Conservation (phyloP, 192 early-diverging fungal genomes). For the Cetraspora pellucida region DNA sequence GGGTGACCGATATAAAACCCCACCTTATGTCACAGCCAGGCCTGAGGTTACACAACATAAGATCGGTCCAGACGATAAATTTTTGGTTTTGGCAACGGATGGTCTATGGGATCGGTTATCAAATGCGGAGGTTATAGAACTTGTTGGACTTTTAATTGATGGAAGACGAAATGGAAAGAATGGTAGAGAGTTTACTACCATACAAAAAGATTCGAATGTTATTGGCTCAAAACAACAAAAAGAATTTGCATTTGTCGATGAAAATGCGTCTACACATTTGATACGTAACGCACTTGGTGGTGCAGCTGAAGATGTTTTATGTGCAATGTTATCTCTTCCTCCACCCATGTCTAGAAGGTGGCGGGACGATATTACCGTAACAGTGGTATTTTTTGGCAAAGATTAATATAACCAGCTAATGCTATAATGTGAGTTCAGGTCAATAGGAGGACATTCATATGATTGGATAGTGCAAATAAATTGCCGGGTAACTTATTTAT, state of each 20-base stretch:
- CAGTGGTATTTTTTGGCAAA: constrained; percentile 41
- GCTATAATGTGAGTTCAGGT: too few relatives aligned
- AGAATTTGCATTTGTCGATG: constrained; percentile 34
- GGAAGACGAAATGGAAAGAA: constrained; percentile 37
- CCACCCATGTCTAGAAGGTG: constrained; percentile 64
- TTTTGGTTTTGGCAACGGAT: constrained; percentile 81
- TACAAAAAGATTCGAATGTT: too few relatives aligned
- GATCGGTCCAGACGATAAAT: constrained; percentile 62
- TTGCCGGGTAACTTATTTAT: too few relatives aligned
- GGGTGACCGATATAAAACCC: constrained; percentile 54
- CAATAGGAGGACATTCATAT: too few relatives aligned
- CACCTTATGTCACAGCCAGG: constrained; percentile 76
- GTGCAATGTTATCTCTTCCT: constrained; percentile 65
- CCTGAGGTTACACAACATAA: constrained; percentile 68
- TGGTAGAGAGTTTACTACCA: background rate
- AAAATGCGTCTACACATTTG: constrained; percentile 72
- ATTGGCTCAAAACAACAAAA: constrained; percentile 28
- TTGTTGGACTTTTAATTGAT: constrained; percentile 51
- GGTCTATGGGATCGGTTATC: constrained; percentile 81
- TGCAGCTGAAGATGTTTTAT: constrained; percentile 62
- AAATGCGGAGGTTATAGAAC: constrained; percentile 59
- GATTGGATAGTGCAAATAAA: too few relatives aligned
- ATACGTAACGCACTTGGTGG: constrained; percentile 69
- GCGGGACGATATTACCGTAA: constrained; percentile 85
- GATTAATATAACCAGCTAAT: background rate